Evolutionary conservation across 2,329 filamentous ascomycete genomes (phyloP).

Genomic region (Aspergillus persii): DNA sequence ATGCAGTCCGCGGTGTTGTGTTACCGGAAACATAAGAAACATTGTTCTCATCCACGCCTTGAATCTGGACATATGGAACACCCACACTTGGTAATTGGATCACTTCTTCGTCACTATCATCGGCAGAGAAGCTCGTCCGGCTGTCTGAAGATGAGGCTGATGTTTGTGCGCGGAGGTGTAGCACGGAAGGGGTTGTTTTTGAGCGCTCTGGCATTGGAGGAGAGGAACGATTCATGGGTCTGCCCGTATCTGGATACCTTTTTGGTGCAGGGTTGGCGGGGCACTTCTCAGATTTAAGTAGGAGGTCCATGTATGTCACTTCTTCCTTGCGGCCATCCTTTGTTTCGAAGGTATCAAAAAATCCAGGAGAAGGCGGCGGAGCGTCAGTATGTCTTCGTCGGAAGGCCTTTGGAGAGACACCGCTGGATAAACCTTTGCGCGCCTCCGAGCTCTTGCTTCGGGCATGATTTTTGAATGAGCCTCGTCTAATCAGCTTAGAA

Average conservation of each 20-base stretch:
- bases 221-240: not conserved
- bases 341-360: slow-evolving; percentile 24
- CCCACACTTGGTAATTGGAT: slow-evolving; percentile 32
- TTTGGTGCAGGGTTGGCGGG: slow-evolving; percentile 1
- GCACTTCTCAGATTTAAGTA: slow-evolving; percentile 21
- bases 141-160: slow-evolving; percentile 23
- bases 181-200: slow-evolving; percentile 24
- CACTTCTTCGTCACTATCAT: slow-evolving; percentile 36
- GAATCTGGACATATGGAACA: slow-evolving; percentile 27
- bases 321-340: slow-evolving; percentile 12
- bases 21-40: slow-evolving; percentile 31
- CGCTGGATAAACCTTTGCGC: slow-evolving; percentile 31
- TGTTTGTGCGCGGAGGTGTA: slow-evolving; percentile 34
- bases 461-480: slow-evolving; percentile 30
- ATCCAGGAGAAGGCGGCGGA: slow-evolving; percentile 32
- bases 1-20: slow-evolving; percentile 24
- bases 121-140: slow-evolving; percentile 19
- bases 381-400: slow-evolving; percentile 42
- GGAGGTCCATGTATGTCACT: slow-evolving; percentile 32
- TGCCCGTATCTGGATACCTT: slow-evolving; percentile 1
- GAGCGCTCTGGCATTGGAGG: slow-evolving; percentile 11
- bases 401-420: slow-evolving; percentile 20
- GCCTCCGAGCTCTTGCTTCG: slow-evolving; percentile 22
- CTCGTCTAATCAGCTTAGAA: slow-evolving; percentile 30
- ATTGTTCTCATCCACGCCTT: slow-evolving; percentile 35